A percentile compares a stretch with the other conserved stretches of the same genome.
phyloP scores from a whole-genome alignment of 2,329 filamentous ascomycete genomes.

The Emericellopsis cladophorae region DNA sequence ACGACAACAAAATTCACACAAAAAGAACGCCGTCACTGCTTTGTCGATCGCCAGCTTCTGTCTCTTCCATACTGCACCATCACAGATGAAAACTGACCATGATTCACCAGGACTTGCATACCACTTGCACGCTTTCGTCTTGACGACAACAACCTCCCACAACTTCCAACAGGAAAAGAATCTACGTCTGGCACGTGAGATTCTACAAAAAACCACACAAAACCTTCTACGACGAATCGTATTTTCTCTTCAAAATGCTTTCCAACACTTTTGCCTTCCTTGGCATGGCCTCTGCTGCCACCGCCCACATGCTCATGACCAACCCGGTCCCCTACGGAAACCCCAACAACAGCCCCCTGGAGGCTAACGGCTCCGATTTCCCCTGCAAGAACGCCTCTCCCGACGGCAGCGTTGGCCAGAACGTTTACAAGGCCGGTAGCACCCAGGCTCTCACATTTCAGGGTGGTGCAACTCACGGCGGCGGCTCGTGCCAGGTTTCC shows the following conservation, averaged over 20 bases:
- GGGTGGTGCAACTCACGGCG: conserved; percentile 71
- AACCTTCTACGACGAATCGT: conserved; percentile 12
- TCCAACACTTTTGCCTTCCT: conserved; percentile 33
- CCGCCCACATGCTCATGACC: conserved; percentile 66
- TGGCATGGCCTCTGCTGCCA: conserved; percentile 46
- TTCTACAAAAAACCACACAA: conserved; percentile 14
- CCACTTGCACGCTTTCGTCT: conserved; percentile 2
- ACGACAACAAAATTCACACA: no score
- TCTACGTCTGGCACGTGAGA: conserved; percentile 27
- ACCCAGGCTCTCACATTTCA: conserved; percentile 43
- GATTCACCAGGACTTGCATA: conserved; percentile 1
- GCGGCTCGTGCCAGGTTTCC: conserved; percentile 83
- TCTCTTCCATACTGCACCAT: neutral
- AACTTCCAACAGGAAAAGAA: conserved; percentile 4
- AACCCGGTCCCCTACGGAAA: conserved; percentile 50
- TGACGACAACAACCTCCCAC: conserved; percentile 4
- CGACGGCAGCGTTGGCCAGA: conserved; percentile 16
- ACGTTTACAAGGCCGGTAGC: conserved; percentile 39
- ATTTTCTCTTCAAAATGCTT: conserved; percentile 30
- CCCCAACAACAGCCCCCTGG: conserved; percentile 51
- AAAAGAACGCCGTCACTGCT: neutral
- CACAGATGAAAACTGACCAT: neutral
- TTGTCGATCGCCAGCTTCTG: no score
- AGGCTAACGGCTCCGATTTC: conserved; percentile 49
- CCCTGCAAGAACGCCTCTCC: conserved; percentile 63